These are phyloP conservation scores for Ascoidea rubescens DNA, from an alignment of 805 yeast genomes.

Conservation along the genomic window DNA sequence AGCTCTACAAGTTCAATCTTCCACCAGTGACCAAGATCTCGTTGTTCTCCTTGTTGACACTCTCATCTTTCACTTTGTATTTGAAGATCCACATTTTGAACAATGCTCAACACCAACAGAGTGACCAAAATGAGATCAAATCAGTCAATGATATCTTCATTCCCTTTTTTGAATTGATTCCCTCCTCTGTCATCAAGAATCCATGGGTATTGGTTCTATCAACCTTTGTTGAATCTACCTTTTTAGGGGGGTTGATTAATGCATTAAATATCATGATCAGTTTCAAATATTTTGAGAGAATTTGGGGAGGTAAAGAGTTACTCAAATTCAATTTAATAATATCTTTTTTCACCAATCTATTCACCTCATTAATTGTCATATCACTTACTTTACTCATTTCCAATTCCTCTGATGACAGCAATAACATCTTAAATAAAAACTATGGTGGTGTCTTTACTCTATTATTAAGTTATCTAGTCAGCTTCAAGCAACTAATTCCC, in stretches of 20 bases:
- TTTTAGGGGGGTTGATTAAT: slow-evolving; percentile 32
- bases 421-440: slow-evolving; percentile 12
- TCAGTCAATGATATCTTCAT: slow-evolving; percentile 30
- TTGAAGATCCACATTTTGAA: not conserved
- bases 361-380: slow-evolving; percentile 24
- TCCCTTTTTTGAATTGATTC: slow-evolving; percentile 53
- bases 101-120: not conserved
- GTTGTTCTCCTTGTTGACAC: slow-evolving; percentile 1
- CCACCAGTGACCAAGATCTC: slow-evolving; percentile 5
- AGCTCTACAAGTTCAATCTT: not conserved
- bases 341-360: slow-evolving; percentile 41
- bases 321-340: slow-evolving; percentile 30
- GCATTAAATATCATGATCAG: slow-evolving; percentile 37
- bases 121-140: slow-evolving; percentile 13
- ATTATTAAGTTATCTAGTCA: slow-evolving; percentile 45
- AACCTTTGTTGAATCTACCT: slow-evolving; percentile 46
- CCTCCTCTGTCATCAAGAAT: slow-evolving; percentile 34
- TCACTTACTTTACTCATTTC: slow-evolving; percentile 14
- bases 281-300: slow-evolving; percentile 50
- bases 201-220: slow-evolving; percentile 57
- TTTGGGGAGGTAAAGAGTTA: slow-evolving; percentile 48
- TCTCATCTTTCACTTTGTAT: slow-evolving; percentile 1
- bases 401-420: slow-evolving; percentile 11
- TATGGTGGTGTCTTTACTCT: slow-evolving; percentile 42
- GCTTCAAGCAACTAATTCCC: slow-evolving; percentile 52